Evolutionary conservation across 495 filamentous ascomycete genomes (phyloP), one percentile per base, ranked within the genome.

Genomic region (Tetracladium setigerum): DNA sequence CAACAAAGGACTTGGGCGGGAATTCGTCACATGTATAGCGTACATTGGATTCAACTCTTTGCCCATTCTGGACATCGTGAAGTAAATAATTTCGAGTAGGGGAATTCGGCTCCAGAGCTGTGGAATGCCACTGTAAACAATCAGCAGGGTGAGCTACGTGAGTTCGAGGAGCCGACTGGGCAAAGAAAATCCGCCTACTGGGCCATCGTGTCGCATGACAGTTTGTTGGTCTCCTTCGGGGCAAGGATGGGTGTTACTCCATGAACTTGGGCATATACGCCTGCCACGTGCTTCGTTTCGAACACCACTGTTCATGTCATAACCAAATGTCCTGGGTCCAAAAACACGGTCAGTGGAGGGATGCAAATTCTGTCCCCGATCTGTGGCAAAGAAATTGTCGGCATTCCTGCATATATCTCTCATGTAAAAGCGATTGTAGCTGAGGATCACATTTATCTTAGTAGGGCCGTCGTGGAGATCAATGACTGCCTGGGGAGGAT

Each of bases 21-120:
- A 54, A 54, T 34, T 54, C 51, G 34, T 54, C 51, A 30, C 51
- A 54, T 8, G 51, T 44, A 33, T 54, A 54, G 4, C 45, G 12
- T 12, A 54, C 13, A 1, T 38, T 32, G 16, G 51, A 54, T 2
- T 30, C 12, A 8, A 33, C n/a, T 17, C 10, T 17, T 9, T 38
- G 4, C 6, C 27, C 15, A 19, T 33, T 33, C 27, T 15, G 13
- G n/a, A 22, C 19, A n/a, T 17, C 17, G 22, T 27, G 22, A 27
- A 27, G 3, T 27, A 27, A 27, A 27, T 3, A 7, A 27, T 27
- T 27, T 27, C 3, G 22, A 27, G 22, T 27, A 27, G 22, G 22
- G 22, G 22, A 27, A 27, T 27, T 27, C 10, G 47, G 47, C 40
- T 50, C 47, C 3, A 50, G 47, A 5, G 16, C 30, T 19, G 32